Conservation (phyloP, 139 green algal genomes). For the Deuterostichococcus epilithicus region DNA sequence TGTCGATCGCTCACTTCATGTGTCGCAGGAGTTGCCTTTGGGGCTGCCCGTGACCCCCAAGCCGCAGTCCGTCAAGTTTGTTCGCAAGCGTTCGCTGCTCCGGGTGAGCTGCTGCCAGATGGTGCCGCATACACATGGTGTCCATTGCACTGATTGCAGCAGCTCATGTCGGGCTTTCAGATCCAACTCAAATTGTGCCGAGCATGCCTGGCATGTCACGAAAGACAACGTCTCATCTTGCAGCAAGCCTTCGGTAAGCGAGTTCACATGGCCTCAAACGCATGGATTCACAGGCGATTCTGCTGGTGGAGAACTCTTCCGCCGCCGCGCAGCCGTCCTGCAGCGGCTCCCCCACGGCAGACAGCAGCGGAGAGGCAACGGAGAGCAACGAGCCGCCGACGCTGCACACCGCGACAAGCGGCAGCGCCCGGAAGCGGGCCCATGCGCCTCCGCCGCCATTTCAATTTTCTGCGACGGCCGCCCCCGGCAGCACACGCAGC, state of each 20-base stretch:
- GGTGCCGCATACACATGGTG: too few species aligned
- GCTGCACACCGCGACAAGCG: conserved; percentile 22
- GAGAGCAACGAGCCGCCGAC: conserved; percentile 1
- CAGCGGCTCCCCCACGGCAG: not conserved
- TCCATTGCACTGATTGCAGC: too few species aligned
- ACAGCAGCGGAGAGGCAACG: not conserved
- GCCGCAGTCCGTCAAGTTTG: not conserved
- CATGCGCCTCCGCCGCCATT: not conserved
- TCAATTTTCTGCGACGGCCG: not conserved
- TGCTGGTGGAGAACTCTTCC: not conserved
- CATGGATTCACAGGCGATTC: not conserved
- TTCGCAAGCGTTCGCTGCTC: not conserved
- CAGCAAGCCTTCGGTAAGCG: too few species aligned
- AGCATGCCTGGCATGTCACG: too few species aligned
- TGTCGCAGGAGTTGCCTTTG: conserved; percentile 17
- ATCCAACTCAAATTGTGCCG: too few species aligned
- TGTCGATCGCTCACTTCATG: not conserved
- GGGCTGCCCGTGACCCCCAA: not conserved
- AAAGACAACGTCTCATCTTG: too few species aligned
- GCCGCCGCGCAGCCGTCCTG: not conserved
- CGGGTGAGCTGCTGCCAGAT: too few species aligned
- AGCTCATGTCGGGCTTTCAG: too few species aligned
- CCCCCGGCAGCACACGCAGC: too few species aligned
- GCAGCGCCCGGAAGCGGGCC: conserved; percentile 11
- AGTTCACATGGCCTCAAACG: too few species aligned